These are phyloP conservation scores for Leucosporidium scottii DNA, from an alignment of 768 basidiomycete species.

Conservation along the genomic window DNA sequence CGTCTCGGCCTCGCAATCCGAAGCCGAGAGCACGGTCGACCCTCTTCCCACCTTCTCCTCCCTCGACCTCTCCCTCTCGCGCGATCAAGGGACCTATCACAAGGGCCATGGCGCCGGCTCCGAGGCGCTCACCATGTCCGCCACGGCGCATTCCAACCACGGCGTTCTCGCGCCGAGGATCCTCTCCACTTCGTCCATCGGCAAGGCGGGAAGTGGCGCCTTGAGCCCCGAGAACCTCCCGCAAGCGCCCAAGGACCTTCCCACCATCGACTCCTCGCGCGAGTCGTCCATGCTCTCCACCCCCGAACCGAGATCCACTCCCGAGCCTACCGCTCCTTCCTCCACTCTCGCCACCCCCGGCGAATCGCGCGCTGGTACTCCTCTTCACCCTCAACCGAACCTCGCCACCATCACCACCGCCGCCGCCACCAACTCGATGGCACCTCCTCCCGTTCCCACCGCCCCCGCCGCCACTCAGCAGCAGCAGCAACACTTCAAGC, in stretches of 20 bases:
- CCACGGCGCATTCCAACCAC: neutral
- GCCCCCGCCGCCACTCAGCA: too few species aligned
- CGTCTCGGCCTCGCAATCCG: neutral
- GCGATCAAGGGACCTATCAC: neutral
- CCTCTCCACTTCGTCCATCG: neutral
- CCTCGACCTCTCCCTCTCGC: constrained; percentile 1
- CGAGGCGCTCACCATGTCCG: neutral
- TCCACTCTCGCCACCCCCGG: constrained; percentile 10
- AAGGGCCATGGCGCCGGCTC: neutral
- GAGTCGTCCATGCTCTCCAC: neutral
- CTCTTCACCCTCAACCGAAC: neutral
- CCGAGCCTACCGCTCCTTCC: neutral
- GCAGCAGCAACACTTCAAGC: neutral
- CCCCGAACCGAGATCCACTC: neutral
- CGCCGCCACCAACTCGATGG: neutral
- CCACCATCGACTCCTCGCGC: neutral
- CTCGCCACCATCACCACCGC: neutral
- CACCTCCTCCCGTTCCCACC: neutral
- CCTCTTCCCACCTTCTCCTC: neutral
- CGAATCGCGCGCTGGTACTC: neutral
- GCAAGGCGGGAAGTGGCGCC: neutral
- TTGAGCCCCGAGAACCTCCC: constrained; percentile 4
- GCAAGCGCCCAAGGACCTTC: neutral
- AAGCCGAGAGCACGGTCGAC: neutral
- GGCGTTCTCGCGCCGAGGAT: neutral